Conservation (phyloP, 352 stramenopile genomes). For the Globisporangium sylvaticum region DNA sequence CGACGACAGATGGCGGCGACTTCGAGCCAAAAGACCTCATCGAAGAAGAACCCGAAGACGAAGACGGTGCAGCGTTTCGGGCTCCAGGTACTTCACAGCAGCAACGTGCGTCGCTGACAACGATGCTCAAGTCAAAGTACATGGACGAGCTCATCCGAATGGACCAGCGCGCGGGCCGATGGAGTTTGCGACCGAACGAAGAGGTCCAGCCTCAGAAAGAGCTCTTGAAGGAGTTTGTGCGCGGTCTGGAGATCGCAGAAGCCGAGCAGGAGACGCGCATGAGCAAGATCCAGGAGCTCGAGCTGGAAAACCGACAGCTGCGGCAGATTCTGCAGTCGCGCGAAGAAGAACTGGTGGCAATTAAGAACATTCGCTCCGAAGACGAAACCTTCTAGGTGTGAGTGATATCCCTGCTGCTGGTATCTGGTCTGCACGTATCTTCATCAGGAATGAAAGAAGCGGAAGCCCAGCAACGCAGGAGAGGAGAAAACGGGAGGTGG, state of each 20-base stretch:
- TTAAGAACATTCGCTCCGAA: constrained; percentile 15
- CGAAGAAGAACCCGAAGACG: constrained; percentile 40
- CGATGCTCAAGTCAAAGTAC: constrained; percentile 65
- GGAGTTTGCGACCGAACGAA: constrained; percentile 25
- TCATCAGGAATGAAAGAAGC: not conserved
- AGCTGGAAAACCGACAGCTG: constrained; percentile 59
- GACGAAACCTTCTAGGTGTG: constrained; percentile 9
- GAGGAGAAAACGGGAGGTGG: not conserved
- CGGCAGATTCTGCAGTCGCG: constrained; percentile 37
- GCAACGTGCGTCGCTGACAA: constrained; percentile 41
- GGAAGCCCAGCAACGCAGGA: not conserved
- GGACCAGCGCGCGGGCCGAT: constrained; percentile 32
- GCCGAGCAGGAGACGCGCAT: constrained; percentile 70
- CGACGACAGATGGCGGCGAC: constrained; percentile 33
- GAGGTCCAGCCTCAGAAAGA: constrained; percentile 41
- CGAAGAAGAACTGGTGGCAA: constrained; percentile 32
- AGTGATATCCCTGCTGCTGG: not conserved
- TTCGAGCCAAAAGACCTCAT: constrained; percentile 29
- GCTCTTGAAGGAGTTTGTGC: constrained; percentile 66
- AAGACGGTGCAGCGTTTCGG: constrained; percentile 19
- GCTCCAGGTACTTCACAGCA: not conserved
- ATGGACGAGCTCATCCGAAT: constrained; percentile 42
- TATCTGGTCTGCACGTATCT: not conserved
- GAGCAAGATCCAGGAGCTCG: constrained; percentile 67
- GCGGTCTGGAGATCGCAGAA: constrained; percentile 64